Evolutionary conservation across 169 alveolate species (phyloP).

Genomic region (Perkinsus marinus): DNA sequence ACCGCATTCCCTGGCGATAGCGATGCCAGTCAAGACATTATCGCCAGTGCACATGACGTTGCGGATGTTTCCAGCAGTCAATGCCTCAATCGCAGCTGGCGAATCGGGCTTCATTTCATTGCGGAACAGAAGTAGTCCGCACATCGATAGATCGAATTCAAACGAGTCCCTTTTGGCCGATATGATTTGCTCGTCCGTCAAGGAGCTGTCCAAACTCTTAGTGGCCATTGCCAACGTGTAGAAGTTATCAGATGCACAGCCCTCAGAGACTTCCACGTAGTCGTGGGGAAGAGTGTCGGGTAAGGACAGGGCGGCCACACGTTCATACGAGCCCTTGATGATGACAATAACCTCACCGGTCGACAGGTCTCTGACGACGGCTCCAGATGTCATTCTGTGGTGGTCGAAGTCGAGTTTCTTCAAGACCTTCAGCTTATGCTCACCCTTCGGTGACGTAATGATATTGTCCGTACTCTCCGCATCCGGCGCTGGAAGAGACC

Average conservation of each 20-base stretch:
- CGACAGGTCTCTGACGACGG: not conserved
- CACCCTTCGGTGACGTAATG: not conserved
- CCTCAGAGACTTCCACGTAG: not conserved
- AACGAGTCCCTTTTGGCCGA: not conserved
- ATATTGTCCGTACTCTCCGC: not conserved
- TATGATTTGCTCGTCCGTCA: not conserved
- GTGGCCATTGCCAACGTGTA: constrained; percentile 1
- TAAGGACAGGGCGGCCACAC: not conserved
- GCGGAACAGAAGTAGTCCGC: constrained; percentile 19
- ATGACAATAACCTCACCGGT: not conserved
- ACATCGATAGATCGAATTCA: not conserved
- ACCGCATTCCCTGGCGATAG: not conserved
- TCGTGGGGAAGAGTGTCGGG: not conserved
- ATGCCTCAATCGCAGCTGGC: constrained; percentile 6
- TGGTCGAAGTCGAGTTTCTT: not conserved
- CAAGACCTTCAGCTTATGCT: not conserved
- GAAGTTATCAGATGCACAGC: not conserved
- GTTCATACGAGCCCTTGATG: constrained; percentile 12
- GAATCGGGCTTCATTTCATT: constrained; percentile 28
- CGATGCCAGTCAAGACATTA: not conserved
- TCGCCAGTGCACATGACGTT: constrained; percentile 30
- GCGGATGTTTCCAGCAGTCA: constrained; percentile 11
- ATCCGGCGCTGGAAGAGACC: not conserved
- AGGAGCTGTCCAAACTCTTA: not conserved
- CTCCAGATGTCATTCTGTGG: not conserved